Conservation (phyloP, 495 filamentous ascomycete species). For the Lasiosphaeris hirsuta region DNA sequence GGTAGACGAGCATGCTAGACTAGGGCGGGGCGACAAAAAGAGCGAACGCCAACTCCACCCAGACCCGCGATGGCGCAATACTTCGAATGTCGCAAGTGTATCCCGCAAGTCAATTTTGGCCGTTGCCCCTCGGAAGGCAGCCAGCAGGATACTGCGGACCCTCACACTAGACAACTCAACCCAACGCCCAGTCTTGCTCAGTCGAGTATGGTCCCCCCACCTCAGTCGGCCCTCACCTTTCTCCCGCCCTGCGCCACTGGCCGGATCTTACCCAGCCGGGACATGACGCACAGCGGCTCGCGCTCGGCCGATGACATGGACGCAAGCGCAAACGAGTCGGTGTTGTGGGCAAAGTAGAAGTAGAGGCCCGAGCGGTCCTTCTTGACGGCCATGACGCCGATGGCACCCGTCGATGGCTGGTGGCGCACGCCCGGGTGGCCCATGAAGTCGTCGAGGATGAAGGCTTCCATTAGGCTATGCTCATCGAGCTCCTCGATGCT, state of each 20-base stretch:
- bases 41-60: too few species aligned
- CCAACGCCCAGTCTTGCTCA: neutral
- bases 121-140: too few species aligned
- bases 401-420: constrained; percentile 69
- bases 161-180: neutral
- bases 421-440: constrained; percentile 71
- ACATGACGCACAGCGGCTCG: constrained; percentile 79
- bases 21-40: too few species aligned
- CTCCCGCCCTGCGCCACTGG: constrained; percentile 47
- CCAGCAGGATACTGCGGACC: too few species aligned
- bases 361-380: constrained; percentile 65
- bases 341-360: constrained; percentile 89
- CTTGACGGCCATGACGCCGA: constrained; percentile 82
- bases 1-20: too few species aligned
- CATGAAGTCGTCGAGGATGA: constrained; percentile 79
- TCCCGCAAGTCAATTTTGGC: too few species aligned
- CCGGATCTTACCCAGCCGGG: constrained; percentile 49
- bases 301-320: constrained; percentile 78
- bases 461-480: constrained; percentile 64
- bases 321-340: constrained; percentile 83
- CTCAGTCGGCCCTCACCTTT: constrained; percentile 39
- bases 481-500: constrained; percentile 63
- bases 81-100: too few species aligned
- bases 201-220: neutral
- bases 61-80: too few species aligned